Conservation (phyloP, 306 rosid species). For the Potentilla sterilis region DNA sequence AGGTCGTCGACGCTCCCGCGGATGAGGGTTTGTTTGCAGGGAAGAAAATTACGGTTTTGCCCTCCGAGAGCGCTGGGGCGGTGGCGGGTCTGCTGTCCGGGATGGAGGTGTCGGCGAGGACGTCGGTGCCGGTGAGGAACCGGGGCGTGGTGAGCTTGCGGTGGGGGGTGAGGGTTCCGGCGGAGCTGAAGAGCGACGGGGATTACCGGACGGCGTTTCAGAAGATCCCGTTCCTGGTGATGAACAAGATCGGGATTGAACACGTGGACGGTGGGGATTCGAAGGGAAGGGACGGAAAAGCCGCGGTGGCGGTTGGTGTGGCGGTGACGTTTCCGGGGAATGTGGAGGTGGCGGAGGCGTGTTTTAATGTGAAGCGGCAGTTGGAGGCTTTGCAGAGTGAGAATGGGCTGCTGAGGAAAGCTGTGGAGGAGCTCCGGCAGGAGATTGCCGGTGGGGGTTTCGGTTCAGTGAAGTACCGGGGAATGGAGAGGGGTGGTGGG, state of each 20-base stretch:
- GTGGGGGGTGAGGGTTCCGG: slow-evolving; percentile 85
- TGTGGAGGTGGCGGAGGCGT: slow-evolving; percentile 58
- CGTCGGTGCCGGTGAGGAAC: slow-evolving; percentile 51
- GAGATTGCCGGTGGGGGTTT: slow-evolving; percentile 35
- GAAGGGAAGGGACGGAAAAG: slow-evolving; percentile 9
- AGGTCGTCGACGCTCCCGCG: slow-evolving; percentile 38
- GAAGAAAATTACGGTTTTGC: slow-evolving; percentile 34
- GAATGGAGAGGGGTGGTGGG: slow-evolving; percentile 33
- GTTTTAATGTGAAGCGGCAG: slow-evolving; percentile 56
- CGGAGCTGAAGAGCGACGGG: slow-evolving; percentile 37
- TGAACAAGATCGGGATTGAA: slow-evolving; percentile 90
- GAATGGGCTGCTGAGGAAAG: slow-evolving; percentile 62
- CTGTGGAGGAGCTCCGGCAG: slow-evolving; percentile 77
- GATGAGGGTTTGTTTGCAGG: slow-evolving; percentile 28
- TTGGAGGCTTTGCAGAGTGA: slow-evolving; percentile 61
- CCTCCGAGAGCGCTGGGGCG: slow-evolving; percentile 25
- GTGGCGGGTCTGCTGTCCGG: slow-evolving; percentile 54
- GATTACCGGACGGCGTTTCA: slow-evolving; percentile 34
- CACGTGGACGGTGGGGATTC: slow-evolving; percentile 53
- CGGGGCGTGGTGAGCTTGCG: slow-evolving; percentile 59
- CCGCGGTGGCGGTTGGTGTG: not conserved
- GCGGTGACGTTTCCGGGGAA: slow-evolving; percentile 22
- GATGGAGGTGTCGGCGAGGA: slow-evolving; percentile 65
- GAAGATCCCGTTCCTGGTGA: slow-evolving; percentile 69
- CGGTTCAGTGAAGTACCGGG: slow-evolving; percentile 30